Base-by-base conservation (phyloP, 2,329 filamentous ascomycete genomes). In the Trichoderma polysporum region DNA sequence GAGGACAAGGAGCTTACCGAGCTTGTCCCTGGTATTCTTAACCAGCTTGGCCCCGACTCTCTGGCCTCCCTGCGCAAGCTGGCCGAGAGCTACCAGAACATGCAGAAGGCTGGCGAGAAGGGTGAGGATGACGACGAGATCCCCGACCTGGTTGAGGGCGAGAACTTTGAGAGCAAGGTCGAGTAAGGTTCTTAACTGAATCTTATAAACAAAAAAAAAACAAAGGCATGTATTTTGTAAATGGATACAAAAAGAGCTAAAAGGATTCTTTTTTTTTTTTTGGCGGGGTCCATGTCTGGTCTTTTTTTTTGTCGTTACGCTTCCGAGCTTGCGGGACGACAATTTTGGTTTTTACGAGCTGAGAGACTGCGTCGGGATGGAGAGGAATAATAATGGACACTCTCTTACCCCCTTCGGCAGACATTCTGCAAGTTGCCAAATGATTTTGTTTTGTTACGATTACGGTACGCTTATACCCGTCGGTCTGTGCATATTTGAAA, bases 1-100 rank as follows among this genome's bases (percentile, higher is more conserved):
- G 95, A 99, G 86, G 95, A 99, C 85, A 99, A 99, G 89, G 95
- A 99, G 86, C 92, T 99, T 74, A 99, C 95, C 70, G 95, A 99
- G 86, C 93, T 99, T 76, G 95, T 99, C 73, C 95, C 95, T 76
- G 95, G 95, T 73, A 99, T 99, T 84, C 92, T 99, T 71, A 99
- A 98, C 91, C 95, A 99, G 87, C 93, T 99, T 71, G 95, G 95
- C 77, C 95, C 95, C 77, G 95, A 99, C 86, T 97, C 93, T 71
- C 91, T 99, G 69, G 95, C 95, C 69, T 97, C 93, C 71, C 92
- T 99, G 78, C 92, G 95, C 82, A 98, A 98, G 87, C 89, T 99
- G 71, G 95, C 95, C 76, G 95, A 99, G 88, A 96, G 91, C 88
- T 99, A 99, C 88, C 95, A 99, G 90, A 95, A 89, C 85, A 89